A percentile compares a stretch with the other conserved stretches of the same genome.
Conservation (phyloP, 305 asterid species). For the Solanum hybrid region DNA sequence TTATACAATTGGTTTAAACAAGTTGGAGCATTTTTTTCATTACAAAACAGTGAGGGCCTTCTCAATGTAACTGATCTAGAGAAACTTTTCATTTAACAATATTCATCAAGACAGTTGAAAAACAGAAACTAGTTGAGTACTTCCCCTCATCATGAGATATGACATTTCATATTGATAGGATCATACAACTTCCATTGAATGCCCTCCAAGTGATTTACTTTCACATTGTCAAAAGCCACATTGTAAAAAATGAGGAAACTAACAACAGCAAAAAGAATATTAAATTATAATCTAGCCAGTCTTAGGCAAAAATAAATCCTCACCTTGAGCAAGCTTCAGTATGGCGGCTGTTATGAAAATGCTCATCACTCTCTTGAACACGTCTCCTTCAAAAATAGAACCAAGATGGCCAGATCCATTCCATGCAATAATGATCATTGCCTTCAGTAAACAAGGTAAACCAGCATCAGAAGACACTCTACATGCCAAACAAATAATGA, state of each 20-base stretch:
- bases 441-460: conserved; percentile 37
- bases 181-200: neutral
- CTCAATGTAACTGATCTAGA: neutral
- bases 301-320: neutral
- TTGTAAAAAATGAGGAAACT: neutral
- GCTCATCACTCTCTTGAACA: conserved; percentile 78
- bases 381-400: conserved; percentile 51
- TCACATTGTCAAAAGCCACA: neutral
- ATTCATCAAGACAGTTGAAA: neutral
- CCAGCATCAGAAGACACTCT: conserved; percentile 3
- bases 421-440: conserved; percentile 94
- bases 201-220: neutral
- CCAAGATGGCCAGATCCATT: conserved; percentile 63
- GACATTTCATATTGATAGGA: neutral
- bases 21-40: neutral
- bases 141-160: neutral
- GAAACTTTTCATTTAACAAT: neutral
- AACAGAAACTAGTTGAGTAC: neutral
- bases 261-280: neutral
- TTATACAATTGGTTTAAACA: neutral
- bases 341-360: conserved; percentile 91
- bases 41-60: neutral
- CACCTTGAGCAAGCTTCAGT: conserved; percentile 82
- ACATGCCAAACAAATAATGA: conserved; percentile 2
- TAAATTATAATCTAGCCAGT: neutral